Evolutionary conservation across 2,329 filamentous ascomycete species (phyloP), one percentile per base, ranked within the genome.

Genomic region (Dactylellina haptotyla): DNA sequence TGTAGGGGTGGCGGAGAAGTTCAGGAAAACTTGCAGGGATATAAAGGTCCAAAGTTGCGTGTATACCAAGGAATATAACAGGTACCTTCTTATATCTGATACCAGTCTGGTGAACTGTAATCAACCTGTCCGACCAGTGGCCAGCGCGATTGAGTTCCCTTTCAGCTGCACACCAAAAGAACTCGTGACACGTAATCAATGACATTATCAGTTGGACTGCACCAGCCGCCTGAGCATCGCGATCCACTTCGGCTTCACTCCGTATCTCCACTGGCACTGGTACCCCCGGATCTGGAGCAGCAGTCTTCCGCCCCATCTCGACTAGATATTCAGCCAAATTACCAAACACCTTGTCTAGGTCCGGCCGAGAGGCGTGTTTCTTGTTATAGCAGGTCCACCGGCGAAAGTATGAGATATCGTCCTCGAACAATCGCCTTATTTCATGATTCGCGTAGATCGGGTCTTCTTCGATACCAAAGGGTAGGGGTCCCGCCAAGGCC

Each of bases 371-470:
- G 2, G 58, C 32, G 20, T 28, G 9, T n/a, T 46, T 50, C 20
- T 58, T 71, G 18, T 71, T 71, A 30, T 71, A 71, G 20, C 66
- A 71, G 10, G 58, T 30, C 66, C 66, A 64, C 20, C 18, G 50
- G 20, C 58, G 51, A 30, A 71, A 14, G 51, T 71, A 71, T 16
- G 9, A 8, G 8, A 63, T 12, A 2, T 71, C 66, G 8, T 58
- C 58, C 0, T 14, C 16, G 1, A n/a, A 10, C 14, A 71, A 18
- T 9, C 32, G 30, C 2, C 48, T 41, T n/a, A 0, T 45, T 9
- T 41, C 4, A 20, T 5, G 23, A 39, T 20, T 14, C 4, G 6
- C 8, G n/a, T 48, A 20, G 6, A 14, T 23, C 12, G 39, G 53
- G 32, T 45, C 25, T 25, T 32, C 26, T 3, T 25, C 43, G 2